Percentiles rank a stretch among this genome's conserved stretches.
These are phyloP conservation scores for Blumeriella jaapii DNA, from an alignment of 2,329 filamentous ascomycete species.

Conservation along the genomic window DNA sequence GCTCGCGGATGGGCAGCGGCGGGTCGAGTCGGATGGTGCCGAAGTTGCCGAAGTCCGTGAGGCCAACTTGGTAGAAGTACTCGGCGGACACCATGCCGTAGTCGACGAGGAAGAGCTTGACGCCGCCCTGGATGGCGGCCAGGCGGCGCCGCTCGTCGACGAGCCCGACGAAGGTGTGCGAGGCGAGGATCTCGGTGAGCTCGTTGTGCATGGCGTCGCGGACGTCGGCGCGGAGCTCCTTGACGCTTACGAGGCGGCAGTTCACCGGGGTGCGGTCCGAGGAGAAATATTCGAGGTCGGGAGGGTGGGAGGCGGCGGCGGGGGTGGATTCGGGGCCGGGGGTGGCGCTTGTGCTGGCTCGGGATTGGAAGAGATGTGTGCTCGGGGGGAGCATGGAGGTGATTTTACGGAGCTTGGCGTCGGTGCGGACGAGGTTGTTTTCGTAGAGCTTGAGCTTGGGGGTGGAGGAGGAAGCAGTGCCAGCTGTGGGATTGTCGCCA, in stretches of 20 bases:
- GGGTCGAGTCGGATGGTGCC: constrained; percentile 72
- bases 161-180: constrained; percentile 85
- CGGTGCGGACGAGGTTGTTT: constrained; percentile 83
- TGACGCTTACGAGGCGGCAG: constrained; percentile 74
- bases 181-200: constrained; percentile 76
- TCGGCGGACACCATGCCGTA: constrained; percentile 81
- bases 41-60: constrained; percentile 95
- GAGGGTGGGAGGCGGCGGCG: constrained; percentile 4
- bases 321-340: constrained; percentile 16
- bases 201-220: constrained; percentile 73
- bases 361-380: constrained; percentile 26
- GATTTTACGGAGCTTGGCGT: constrained; percentile 82
- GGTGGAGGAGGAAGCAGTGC: constrained; percentile 22
- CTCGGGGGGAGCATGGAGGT: constrained; percentile 81
- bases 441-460: constrained; percentile 58
- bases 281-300: constrained; percentile 54
- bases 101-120: constrained; percentile 86
- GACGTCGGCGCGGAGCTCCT: constrained; percentile 70
- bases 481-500: constrained; percentile 5
- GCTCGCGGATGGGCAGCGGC: constrained; percentile 55
- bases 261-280: constrained; percentile 56
- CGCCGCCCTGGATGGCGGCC: constrained; percentile 84
- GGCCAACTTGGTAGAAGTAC: constrained; percentile 89
- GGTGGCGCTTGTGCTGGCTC: constrained; percentile 22
- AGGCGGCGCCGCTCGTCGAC: constrained; percentile 80